Conservation (phyloP, 345 rosid species). For the Syzygium jambos region DNA sequence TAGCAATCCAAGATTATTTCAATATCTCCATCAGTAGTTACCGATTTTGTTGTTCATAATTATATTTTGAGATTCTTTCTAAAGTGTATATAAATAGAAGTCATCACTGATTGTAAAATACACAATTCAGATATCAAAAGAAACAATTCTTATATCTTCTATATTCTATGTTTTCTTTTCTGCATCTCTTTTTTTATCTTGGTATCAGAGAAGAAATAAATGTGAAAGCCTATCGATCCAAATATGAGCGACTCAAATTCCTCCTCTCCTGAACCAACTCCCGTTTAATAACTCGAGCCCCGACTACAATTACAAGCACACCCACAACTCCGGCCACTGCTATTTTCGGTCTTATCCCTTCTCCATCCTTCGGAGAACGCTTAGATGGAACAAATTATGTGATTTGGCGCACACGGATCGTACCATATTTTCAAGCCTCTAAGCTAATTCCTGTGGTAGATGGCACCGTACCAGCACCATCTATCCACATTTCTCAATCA, state of each 20-base stretch:
- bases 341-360: too few relatives aligned
- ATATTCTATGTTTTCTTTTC: neutral
- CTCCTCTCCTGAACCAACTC: too few relatives aligned
- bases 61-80: neutral
- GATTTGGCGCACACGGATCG: neutral
- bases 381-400: neutral
- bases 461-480: neutral
- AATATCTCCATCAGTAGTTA: neutral
- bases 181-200: neutral
- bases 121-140: neutral
- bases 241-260: too few relatives aligned
- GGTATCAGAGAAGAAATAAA: too few relatives aligned
- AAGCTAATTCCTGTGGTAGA: neutral
- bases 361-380: neutral
- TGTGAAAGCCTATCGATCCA: too few relatives aligned
- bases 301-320: too few relatives aligned
- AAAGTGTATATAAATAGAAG: neutral
- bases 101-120: neutral
- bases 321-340: too few relatives aligned
- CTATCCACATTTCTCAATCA: too few relatives aligned
- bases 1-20: neutral
- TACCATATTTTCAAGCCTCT: neutral
- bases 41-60: accelerated
- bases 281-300: too few relatives aligned
- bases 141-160: neutral